phyloP scores from a whole-genome alignment of 2,329 filamentous ascomycete genomes.

The Beauveria sp. region DNA sequence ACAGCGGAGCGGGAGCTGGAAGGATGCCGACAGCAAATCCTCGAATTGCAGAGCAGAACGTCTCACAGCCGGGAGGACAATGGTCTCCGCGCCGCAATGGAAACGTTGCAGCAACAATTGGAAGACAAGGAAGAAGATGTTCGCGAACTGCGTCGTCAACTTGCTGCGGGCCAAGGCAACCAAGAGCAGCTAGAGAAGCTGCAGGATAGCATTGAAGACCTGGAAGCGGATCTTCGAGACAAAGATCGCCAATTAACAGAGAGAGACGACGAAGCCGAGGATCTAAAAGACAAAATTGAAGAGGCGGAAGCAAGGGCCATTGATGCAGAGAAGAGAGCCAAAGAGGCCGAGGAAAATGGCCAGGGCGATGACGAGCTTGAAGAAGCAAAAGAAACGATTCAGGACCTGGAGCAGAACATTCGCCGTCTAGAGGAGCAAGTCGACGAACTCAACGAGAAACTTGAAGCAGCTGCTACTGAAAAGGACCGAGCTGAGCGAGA shows the following conservation, averaged over 20 bases:
- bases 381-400: conserved; percentile 50
- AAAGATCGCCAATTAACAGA: conserved; percentile 68
- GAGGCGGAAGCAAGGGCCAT: conserved; percentile 53
- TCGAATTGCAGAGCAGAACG: conserved; percentile 74
- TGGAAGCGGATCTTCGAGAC: conserved; percentile 67
- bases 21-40: conserved; percentile 70
- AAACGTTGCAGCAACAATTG: conserved; percentile 47
- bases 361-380: conserved; percentile 42
- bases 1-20: conserved; percentile 83
- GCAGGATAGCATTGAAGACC: conserved; percentile 65
- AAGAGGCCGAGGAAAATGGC: conserved; percentile 51
- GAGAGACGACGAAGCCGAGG: conserved; percentile 67
- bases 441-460: conserved; percentile 46
- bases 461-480: conserved; percentile 44
- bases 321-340: conserved; percentile 39
- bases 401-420: conserved; percentile 48
- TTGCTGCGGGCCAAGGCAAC: conserved; percentile 49
- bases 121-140: conserved; percentile 54
- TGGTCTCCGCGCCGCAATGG: conserved; percentile 53
- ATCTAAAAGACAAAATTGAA: conserved; percentile 48
- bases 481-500: conserved; percentile 52
- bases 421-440: conserved; percentile 46
- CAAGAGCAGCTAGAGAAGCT: conserved; percentile 57
- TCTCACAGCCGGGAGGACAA: conserved; percentile 70
- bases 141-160: conserved; percentile 50